phyloP scores from a whole-genome alignment of 192 early-diverging fungal species.

The Podila minutissima region DNA sequence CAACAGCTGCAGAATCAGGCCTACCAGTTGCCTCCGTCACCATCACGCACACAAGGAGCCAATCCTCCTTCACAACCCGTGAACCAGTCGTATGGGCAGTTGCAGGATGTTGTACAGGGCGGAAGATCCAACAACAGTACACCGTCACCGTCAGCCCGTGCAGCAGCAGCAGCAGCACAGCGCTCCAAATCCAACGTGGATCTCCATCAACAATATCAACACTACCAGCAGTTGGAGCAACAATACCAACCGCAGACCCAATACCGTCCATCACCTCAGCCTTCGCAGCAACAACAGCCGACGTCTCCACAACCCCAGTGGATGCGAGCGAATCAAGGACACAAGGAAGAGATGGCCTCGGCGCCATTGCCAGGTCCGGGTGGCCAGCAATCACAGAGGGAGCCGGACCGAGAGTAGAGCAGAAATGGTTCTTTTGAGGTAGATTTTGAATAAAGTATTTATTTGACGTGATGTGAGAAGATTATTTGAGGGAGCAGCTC shows the following conservation, averaged over 20 bases:
- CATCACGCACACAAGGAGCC: not conserved
- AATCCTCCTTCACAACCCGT: not conserved
- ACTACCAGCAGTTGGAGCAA: conserved; percentile 9
- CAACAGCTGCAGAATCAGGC: conserved; percentile 1
- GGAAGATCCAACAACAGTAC: not conserved
- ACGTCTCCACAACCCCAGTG: not conserved
- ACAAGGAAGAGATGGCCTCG: not conserved
- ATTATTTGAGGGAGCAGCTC: no score
- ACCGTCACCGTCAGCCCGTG: not conserved
- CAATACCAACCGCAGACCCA: conserved; percentile 19
- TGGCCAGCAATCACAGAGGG: no score
- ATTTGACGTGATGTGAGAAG: no score
- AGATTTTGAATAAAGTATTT: no score
- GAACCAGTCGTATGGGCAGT: conserved; percentile 10
- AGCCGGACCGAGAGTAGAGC: no score
- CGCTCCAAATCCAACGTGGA: conserved; percentile 10
- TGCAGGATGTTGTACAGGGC: not conserved
- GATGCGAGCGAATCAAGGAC: conserved; percentile 4
- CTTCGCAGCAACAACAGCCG: conserved; percentile 11
- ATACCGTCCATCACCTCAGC: conserved; percentile 17
- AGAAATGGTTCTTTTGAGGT: no score
- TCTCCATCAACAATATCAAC: conserved; percentile 5
- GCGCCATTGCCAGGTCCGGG: no score
- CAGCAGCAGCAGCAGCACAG: not conserved
- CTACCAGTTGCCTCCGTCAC: conserved; percentile 1